These are phyloP conservation scores for Bothriochloa decipiens DNA, from an alignment of 176 grass and related monocot genomes.

Conservation along the genomic window DNA sequence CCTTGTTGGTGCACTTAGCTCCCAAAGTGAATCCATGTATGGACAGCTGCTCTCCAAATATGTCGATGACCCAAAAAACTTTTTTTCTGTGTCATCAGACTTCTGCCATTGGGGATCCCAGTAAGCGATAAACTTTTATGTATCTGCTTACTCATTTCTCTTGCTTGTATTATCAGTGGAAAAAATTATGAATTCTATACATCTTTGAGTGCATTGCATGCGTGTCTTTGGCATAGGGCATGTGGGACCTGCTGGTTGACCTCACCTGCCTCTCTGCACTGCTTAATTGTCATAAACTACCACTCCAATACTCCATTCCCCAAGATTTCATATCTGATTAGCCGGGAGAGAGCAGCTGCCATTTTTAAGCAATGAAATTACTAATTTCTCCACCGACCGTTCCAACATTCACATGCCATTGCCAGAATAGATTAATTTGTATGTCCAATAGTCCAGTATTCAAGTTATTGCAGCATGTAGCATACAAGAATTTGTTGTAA, in stretches of 20 bases:
- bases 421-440: neutral
- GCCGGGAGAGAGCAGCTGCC: neutral
- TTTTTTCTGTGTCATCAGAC: constrained; percentile 93
- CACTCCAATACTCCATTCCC: neutral
- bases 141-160: constrained; percentile 17
- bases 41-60: constrained; percentile 84
- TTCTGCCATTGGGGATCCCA: constrained; percentile 98
- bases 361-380: neutral
- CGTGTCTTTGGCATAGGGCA: neutral
- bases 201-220: neutral
- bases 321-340: neutral
- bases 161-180: constrained; percentile 20
- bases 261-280: neutral
- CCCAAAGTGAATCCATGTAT: constrained; percentile 82
- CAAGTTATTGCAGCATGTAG: neutral
- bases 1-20: constrained; percentile 84
- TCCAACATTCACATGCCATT: neutral
- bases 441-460: neutral
- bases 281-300: neutral
- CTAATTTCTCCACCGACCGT: neutral
- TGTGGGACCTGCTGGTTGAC: neutral
- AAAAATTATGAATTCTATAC: neutral
- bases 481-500: no score
- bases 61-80: constrained; percentile 88
- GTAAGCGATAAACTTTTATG: constrained; percentile 49